phyloP scores from a whole-genome alignment of 169 alveolate genomes.

The Eimeria falciformis region DNA sequence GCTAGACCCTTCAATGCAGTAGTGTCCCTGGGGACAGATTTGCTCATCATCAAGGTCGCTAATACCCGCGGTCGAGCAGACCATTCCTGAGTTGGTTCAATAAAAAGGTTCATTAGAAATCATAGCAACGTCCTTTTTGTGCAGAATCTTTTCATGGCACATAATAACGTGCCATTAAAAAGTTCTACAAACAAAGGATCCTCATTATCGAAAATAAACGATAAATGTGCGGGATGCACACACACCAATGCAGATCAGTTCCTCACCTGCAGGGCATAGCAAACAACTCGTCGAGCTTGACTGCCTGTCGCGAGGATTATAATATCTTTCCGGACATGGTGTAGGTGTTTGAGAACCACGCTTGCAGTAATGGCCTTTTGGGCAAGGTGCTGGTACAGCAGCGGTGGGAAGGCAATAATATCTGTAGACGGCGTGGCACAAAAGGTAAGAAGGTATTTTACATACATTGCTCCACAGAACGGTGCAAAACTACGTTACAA shows the following conservation, averaged over 20 bases:
- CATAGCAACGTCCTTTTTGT: too few relatives aligned
- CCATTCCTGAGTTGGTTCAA: conserved; percentile 33
- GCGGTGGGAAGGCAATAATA: conserved; percentile 50
- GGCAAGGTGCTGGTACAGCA: conserved; percentile 46
- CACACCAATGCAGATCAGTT: not conserved
- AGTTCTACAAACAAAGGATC: not conserved
- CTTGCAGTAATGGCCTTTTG: conserved; percentile 49
- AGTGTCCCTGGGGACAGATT: conserved; percentile 42
- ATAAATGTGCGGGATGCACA: not conserved
- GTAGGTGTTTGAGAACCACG: conserved; percentile 63
- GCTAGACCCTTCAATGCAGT: conserved; percentile 40
- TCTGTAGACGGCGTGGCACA: not conserved
- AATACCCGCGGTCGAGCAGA: conserved; percentile 25
- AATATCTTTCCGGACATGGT: conserved; percentile 50
- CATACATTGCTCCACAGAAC: too few relatives aligned
- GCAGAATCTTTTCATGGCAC: not conserved
- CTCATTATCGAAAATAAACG: not conserved
- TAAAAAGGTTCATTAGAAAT: too few relatives aligned
- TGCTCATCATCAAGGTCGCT: conserved; percentile 39
- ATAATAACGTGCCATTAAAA: not conserved
- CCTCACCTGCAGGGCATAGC: conserved; percentile 55
- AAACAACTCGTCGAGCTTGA: conserved; percentile 45
- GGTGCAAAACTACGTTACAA: too few relatives aligned
- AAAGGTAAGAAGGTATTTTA: too few relatives aligned
- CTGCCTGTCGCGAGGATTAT: conserved; percentile 38